Percentiles rank a stretch among this genome's conserved stretches.
These are phyloP conservation scores for Russula abietina DNA, from an alignment of 768 basidiomycete species.

Conservation along the genomic window DNA sequence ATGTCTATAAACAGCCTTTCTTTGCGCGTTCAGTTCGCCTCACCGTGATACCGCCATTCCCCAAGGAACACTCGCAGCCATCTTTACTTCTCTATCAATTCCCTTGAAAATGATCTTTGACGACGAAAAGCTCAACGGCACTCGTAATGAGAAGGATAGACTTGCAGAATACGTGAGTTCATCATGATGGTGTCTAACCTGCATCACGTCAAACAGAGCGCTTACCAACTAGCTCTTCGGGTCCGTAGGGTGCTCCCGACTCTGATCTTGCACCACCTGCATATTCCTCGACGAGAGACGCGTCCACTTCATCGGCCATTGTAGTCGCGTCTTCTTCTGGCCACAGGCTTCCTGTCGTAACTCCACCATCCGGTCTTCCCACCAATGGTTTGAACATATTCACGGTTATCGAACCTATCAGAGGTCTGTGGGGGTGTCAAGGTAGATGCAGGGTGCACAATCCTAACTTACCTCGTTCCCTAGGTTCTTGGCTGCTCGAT, in stretches of 20 bases:
- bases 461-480: not conserved
- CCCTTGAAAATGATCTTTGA: not conserved
- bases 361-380: not conserved
- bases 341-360: not conserved
- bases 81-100: not conserved
- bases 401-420: constrained; percentile 13
- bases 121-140: not conserved
- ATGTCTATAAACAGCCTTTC: constrained; percentile 1
- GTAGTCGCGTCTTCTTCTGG: constrained; percentile 4
- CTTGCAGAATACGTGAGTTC: constrained; percentile 6
- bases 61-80: not conserved
- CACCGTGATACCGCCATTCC: not conserved
- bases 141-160: not conserved
- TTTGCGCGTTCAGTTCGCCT: not conserved
- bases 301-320: constrained; percentile 3
- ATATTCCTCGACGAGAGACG: not conserved
- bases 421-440: constrained; percentile 5
- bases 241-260: not conserved
- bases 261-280: not conserved
- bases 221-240: not conserved
- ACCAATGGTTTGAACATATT: constrained; percentile 9
- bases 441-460: not conserved
- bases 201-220: too few species aligned
- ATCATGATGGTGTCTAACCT: not conserved
- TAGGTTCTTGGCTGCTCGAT: constrained; percentile 21